These are phyloP conservation scores for Hordeum marinum DNA, from an alignment of 176 grass and related monocot species.

Conservation along the genomic window DNA sequence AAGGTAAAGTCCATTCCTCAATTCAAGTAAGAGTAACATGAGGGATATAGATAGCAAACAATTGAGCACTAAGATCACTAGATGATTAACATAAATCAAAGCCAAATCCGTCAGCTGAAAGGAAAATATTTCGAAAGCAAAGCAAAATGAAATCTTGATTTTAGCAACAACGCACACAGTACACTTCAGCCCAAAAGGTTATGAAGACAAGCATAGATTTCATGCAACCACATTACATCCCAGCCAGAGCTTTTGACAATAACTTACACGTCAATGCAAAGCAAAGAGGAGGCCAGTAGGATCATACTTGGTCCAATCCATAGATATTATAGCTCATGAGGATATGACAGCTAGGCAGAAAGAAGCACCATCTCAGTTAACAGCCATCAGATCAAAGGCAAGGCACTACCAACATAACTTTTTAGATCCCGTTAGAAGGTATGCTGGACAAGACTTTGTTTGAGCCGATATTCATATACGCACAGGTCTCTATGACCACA, in stretches of 20 bases:
- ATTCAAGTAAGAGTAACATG: neutral
- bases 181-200: neutral
- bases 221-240: neutral
- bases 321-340: neutral
- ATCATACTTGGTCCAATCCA: neutral
- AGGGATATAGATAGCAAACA: neutral
- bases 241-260: neutral
- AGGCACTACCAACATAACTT: too few species aligned
- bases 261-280: neutral
- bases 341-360: neutral
- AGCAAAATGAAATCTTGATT: neutral
- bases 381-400: neutral
- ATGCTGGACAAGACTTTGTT: neutral
- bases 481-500: neutral
- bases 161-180: neutral
- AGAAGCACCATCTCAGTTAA: neutral
- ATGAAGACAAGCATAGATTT: neutral
- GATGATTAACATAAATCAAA: neutral
- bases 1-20: neutral
- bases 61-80: neutral
- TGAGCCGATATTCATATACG: neutral
- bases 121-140: neutral
- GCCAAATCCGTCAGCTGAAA: neutral
- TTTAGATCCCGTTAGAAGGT: neutral
- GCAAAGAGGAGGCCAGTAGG: neutral